Evolutionary conservation across 345 rosid species (phyloP), one percentile per base, ranked within the genome.

Genomic region (Cardiospermum halicacabum): DNA sequence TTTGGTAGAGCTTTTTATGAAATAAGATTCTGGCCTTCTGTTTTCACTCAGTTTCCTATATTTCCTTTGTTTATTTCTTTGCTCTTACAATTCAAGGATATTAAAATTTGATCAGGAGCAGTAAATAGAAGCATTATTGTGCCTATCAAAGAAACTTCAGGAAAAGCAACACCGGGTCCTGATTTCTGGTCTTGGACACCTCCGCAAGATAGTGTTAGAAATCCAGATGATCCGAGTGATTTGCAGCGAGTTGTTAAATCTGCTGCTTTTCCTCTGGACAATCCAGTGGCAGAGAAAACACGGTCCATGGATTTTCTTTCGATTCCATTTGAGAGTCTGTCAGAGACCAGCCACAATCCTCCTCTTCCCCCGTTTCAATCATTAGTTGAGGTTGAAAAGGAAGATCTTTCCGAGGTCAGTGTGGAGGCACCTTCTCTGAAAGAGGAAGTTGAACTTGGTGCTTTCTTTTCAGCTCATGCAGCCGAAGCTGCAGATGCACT

Each of bases 141-240:
- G 55, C 78, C 89, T 54, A 31, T 36, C 31, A 66, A 87, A 0
- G 81, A 75, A 58, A 65, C 69, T 48, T 73, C 96, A 51, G 82
- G 82, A 26, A 68, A 74, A 16, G 76, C 56, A 67, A 80, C 84
- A 25, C 96, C 96, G 26, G 96, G 98, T 61, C 98, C 98, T 0
- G 96, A 92, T 67, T 92, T 92, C 77, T 92, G 96, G 98, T 86
- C 96, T 8, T 88, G 98, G 98, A 62, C 86, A 1, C 98, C 96
- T 57, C 87, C 91, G 73, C 61, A 72, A 37, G 73, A 40, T 13
- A 69, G 56, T 30, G 82, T 72, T 24, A 47, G 58, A 21, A 73
- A 28, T 58, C 51, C 69, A 6, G 68, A 37, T 65, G 71, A 34
- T 55, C 42, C 7, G 3, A 34, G 48, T 13, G 71, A 70, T 22